A percentile compares a stretch with the other conserved stretches of the same genome.
Conservation (phyloP, 495 filamentous ascomycete species). For the Mycothermus thermophilus region DNA sequence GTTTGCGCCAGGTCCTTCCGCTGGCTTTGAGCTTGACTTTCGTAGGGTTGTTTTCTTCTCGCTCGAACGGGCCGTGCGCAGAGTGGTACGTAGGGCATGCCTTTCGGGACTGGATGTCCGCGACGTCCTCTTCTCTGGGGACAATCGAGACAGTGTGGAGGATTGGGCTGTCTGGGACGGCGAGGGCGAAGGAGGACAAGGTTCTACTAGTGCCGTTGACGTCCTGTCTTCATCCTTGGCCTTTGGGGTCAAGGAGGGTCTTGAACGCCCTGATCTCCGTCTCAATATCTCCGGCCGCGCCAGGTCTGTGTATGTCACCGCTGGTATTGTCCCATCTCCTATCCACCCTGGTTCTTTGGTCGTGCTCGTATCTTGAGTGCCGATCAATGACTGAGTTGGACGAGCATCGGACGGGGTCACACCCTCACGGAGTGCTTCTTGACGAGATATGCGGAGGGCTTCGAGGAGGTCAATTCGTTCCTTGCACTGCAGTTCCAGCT, state of each 20-base stretch:
- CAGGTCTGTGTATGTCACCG: constrained; percentile 61
- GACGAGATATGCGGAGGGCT: constrained; percentile 61
- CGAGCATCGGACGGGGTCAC: constrained; percentile 5
- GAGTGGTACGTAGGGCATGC: constrained; percentile 68
- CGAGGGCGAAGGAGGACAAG: constrained; percentile 20
- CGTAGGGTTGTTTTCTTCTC: constrained; percentile 46
- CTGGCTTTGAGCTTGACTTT: constrained; percentile 13
- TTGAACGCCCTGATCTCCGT: constrained; percentile 38
- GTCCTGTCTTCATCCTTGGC: constrained; percentile 17
- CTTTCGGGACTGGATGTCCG: constrained; percentile 74
- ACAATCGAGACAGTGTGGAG: constrained; percentile 9
- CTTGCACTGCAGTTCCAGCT: constrained; percentile 84
- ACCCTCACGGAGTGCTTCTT: constrained; percentile 36
- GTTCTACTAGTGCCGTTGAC: too few relatives aligned
- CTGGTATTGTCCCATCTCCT: constrained; percentile 67
- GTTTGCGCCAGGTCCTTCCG: constrained; percentile 45
- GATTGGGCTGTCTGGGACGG: constrained; percentile 16
- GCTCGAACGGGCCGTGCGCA: constrained; percentile 46
- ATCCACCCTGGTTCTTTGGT: constrained; percentile 44
- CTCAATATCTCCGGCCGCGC: constrained; percentile 54
- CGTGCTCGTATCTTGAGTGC: constrained; percentile 18
- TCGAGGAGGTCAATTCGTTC: constrained; percentile 83
- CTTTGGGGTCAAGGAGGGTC: constrained; percentile 39
- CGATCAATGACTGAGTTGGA: constrained; percentile 6
- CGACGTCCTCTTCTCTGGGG: constrained; percentile 30